phyloP scores from a whole-genome alignment of 2,329 filamentous ascomycete genomes.

The Xylaria arbuscula region DNA sequence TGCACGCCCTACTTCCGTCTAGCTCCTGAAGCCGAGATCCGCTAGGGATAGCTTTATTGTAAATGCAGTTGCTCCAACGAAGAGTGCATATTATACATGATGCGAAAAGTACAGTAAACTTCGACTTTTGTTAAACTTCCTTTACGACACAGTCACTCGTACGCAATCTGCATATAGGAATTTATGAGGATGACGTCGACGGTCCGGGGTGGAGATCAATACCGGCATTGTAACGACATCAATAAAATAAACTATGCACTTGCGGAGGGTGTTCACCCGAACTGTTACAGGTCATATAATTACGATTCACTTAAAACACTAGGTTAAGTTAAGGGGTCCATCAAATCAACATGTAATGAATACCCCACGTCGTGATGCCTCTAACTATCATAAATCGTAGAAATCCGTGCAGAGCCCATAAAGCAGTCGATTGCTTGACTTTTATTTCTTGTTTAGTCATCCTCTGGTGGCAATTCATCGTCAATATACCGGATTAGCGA shows the following conservation, averaged over 20 bases:
- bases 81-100: neutral
- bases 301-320: neutral
- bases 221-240: neutral
- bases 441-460: slow-evolving; percentile 70
- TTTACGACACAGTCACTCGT: neutral
- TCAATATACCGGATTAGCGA: slow-evolving; percentile 94
- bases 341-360: slow-evolving; percentile 1
- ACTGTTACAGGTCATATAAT: neutral
- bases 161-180: neutral
- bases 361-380: neutral
- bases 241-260: neutral
- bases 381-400: neutral
- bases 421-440: slow-evolving; percentile 24
- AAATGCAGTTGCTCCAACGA: neutral
- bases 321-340: neutral
- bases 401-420: neutral
- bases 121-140: neutral
- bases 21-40: slow-evolving; percentile 3
- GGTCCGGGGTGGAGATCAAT: neutral
- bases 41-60: neutral
- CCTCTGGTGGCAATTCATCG: slow-evolving; percentile 95
- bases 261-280: neutral
- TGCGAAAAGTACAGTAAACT: neutral
- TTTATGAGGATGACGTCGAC: neutral
- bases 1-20: neutral